phyloP scores from a whole-genome alignment of 768 basidiomycete species.

The Rhizopogon vesiculosus region DNA sequence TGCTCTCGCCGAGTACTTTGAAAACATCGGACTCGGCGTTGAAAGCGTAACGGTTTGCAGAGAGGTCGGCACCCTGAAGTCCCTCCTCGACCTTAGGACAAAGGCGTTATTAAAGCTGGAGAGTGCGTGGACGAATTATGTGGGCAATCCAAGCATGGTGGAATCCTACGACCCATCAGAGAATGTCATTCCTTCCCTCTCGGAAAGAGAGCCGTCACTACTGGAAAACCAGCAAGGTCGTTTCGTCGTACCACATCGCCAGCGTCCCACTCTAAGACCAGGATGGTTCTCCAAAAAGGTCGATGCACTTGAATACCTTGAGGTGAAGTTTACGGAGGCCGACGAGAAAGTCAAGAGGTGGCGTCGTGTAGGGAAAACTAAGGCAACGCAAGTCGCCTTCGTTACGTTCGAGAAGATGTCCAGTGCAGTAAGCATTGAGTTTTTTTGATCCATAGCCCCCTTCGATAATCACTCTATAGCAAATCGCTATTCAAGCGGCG shows the following conservation, averaged over 20 bases:
- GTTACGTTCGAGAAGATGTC: conserved; percentile 97
- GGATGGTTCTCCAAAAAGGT: conserved; percentile 73
- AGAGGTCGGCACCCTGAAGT: conserved; percentile 70
- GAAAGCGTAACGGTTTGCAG: conserved; percentile 91
- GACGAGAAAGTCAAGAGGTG: conserved; percentile 81
- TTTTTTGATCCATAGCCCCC: background rate
- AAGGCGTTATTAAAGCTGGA: conserved; percentile 78
- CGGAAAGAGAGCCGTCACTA: conserved; percentile 47
- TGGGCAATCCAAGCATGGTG: conserved; percentile 89
- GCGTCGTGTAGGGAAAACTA: conserved; percentile 69
- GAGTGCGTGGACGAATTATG: conserved; percentile 81
- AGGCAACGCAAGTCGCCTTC: conserved; percentile 81
- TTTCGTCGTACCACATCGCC: conserved; percentile 70
- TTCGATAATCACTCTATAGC: conserved; percentile 35
- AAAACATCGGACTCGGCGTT: conserved; percentile 79
- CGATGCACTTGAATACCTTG: conserved; percentile 88
- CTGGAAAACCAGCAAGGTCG: conserved; percentile 50
- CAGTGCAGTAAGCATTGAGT: conserved; percentile 58
- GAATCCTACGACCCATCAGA: conserved; percentile 75
- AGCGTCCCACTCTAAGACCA: conserved; percentile 71
- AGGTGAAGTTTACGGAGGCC: conserved; percentile 70
- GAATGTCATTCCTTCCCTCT: conserved; percentile 40
- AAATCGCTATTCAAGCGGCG: conserved; percentile 85
- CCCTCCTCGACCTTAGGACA: conserved; percentile 75
- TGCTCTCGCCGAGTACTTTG: conserved; percentile 89